phyloP scores from a whole-genome alignment of 768 basidiomycete species.

The Agaricus bisporus region DNA sequence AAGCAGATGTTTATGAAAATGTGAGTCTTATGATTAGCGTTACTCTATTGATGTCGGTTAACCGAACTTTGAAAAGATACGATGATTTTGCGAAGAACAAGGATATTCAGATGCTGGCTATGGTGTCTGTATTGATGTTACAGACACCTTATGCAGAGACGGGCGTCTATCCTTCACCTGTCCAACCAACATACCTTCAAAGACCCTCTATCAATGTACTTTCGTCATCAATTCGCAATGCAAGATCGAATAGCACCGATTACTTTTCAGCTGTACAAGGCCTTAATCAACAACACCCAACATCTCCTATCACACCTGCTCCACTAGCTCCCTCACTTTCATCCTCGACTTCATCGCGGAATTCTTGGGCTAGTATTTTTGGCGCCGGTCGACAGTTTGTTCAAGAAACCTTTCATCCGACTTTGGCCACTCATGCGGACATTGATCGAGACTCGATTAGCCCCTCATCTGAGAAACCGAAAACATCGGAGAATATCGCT shows the following conservation, averaged over 20 bases:
- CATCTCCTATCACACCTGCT: slow-evolving; percentile 46
- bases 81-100: slow-evolving; percentile 37
- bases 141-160: slow-evolving; percentile 30
- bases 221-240: neutral
- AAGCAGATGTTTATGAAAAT: slow-evolving; percentile 37
- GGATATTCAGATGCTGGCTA: slow-evolving; percentile 79
- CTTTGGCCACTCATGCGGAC: slow-evolving; percentile 34
- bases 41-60: neutral
- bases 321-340: slow-evolving; percentile 29
- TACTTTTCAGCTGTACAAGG: slow-evolving; percentile 51
- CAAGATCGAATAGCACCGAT: slow-evolving; percentile 32
- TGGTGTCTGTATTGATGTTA: slow-evolving; percentile 64
- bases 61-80: slow-evolving; percentile 24
- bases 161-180: neutral
- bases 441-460: neutral
- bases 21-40: slow-evolving; percentile 29
- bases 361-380: slow-evolving; percentile 79
- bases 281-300: slow-evolving; percentile 30
- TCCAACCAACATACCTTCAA: neutral
- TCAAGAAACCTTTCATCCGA: slow-evolving; percentile 44
- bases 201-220: slow-evolving; percentile 10
- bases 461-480: neutral
- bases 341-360: slow-evolving; percentile 60
- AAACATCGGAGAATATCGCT: slow-evolving; percentile 15
- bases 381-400: slow-evolving; percentile 63